Evolutionary conservation across 495 filamentous ascomycete genomes (phyloP), one percentile per base, ranked within the genome.

Genomic region (Geopyxis carbonaria): DNA sequence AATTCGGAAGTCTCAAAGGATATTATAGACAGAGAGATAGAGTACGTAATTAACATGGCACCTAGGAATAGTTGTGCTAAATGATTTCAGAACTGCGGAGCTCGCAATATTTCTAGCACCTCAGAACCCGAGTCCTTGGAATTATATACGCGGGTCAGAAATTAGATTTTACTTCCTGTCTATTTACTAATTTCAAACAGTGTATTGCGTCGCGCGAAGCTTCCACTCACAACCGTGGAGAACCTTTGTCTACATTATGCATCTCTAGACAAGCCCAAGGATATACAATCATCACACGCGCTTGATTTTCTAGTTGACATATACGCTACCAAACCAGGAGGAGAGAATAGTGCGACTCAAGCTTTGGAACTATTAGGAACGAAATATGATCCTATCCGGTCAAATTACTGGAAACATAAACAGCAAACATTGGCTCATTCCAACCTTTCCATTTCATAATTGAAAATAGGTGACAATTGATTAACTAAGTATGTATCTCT

Each of bases 121-220:
- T 22, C 87, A 95, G 63, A 97, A 95, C 56, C 78, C 82, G 53
- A 82, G 78, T 50, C 71, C 84, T 5, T 97, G 89, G 89, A 83
- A 78, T 48, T 97, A 93, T 61, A 64, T 94, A 14, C 66, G 76
- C 7, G 89, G 86, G 53, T 50, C 8, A 44, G 43, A 11, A 37
- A 2, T 23, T 37, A 3, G 7, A 19, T 18, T 2, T 28, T 16
- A 3, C 4, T 27, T n/a, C 5, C 31, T 2, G 11, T 7, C 16
- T 24, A 33, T 30, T 51, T 19, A 45, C 25, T 6, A 14, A 39
- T 21, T 13, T 15, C 3, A 14, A 13, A 24, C 33, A 53, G 50
- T 15, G 31, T 36, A 5, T 29, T 53, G 8, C 42, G 43, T 28
- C 53, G 40, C 30, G 45, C 31, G 22, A 37, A 40, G 10, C 28